Evolutionary conservation across 106 monocot genomes (phyloP), one percentile per base, ranked within the genome.

Genomic region (Dactylorhiza incarnata): DNA sequence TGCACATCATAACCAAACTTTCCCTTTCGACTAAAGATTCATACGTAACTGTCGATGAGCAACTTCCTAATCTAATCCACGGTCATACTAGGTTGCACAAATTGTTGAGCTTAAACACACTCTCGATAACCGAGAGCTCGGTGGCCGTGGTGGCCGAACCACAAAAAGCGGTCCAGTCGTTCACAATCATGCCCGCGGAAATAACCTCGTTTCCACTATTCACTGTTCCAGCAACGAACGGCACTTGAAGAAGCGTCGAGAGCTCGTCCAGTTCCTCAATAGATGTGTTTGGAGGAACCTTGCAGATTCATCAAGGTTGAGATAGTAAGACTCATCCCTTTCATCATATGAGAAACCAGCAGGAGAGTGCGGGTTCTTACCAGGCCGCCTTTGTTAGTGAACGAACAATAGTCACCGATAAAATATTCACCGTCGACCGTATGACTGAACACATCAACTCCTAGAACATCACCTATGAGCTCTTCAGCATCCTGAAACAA

Each of bases 141-240:
- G 97, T 99, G 2, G 97, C 91, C 0, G 97, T 99, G 24, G 97
- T 99, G 87, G 94, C 94, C 0, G 91, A 84, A 11, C 97, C 97
- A 67, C 97, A 99, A 74, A 99, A 94, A 15, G 94, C 91, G 5
- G 94, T 89, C 97, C 97, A 94, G 66, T 99, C 94, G 49, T 97
- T 94, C 26, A 94, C 94, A 3, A 86, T 88, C 87, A 99, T 83
- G 12, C 97, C 97, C 0, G 91, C 89, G 16, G 91, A 94, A 59
- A 99, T 85, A 37, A n/a, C n/a, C n/a, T n/a, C n/a, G 94, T 94
- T 99, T 2, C 97, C 94, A 65, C 94, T 71, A 84, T 99, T 99
- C 61, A 99, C 91, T 1, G 97, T 99, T 26, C 93, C 96, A 0
- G 96, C 96, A 12, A 97, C 96, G 11, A 97, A 81, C 0, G 96